phyloP scores from a whole-genome alignment of 805 yeast genomes.

The Debaryomyces tyrocola region DNA sequence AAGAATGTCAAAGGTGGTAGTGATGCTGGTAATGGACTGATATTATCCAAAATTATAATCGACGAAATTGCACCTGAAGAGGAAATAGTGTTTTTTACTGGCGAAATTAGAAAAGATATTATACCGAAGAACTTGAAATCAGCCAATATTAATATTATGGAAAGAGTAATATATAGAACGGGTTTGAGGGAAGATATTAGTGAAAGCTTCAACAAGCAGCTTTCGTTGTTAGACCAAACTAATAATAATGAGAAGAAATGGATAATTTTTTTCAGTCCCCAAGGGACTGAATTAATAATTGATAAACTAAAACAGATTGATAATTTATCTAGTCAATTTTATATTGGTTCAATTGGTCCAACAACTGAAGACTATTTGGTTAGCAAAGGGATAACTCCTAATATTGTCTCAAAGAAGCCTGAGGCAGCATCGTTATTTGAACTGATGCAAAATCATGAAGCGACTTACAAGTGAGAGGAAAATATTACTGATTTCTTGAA shows the following conservation, averaged over 20 bases:
- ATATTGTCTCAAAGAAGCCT: constrained; percentile 71
- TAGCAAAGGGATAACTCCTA: constrained; percentile 53
- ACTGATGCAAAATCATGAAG: constrained; percentile 17
- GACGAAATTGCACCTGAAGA: constrained; percentile 28
- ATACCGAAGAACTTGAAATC: constrained; percentile 61
- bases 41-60: constrained; percentile 64
- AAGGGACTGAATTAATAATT: constrained; percentile 72
- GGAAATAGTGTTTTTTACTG: constrained; percentile 72
- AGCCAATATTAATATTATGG: constrained; percentile 49
- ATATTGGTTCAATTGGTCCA: constrained; percentile 87
- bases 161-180: constrained; percentile 71
- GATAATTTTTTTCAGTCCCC: constrained; percentile 90
- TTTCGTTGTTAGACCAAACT: constrained; percentile 2
- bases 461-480: constrained; percentile 12
- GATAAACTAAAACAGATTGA: constrained; percentile 25
- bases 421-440: constrained; percentile 57
- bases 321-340: constrained; percentile 20
- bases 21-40: constrained; percentile 77
- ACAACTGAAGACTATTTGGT: constrained; percentile 71
- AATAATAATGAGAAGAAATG: constrained; percentile 40
- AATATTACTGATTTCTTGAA: neutral
- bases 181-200: constrained; percentile 48
- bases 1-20: constrained; percentile 66
- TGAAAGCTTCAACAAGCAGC: constrained; percentile 27
- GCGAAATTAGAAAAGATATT: constrained; percentile 78